These are phyloP conservation scores for Picea glauca DNA, from an alignment of 75 land plant species.

Conservation along the genomic window DNA sequence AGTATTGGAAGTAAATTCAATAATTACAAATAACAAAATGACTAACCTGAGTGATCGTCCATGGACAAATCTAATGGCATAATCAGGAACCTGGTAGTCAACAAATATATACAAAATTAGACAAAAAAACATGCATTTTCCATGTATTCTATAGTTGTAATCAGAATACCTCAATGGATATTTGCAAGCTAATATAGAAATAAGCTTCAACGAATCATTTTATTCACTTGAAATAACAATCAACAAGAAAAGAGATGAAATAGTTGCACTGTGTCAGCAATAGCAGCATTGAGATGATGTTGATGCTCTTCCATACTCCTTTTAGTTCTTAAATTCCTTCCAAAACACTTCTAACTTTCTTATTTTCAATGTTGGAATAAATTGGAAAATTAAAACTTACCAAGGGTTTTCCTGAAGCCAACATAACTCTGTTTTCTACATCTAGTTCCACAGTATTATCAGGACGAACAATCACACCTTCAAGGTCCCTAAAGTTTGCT, in stretches of 20 bases:
- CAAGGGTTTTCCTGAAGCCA: conserved; percentile 80
- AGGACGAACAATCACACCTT: conserved; percentile 55
- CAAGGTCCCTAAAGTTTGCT: conserved; percentile 79
- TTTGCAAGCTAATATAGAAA: not conserved
- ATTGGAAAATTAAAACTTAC: conserved; percentile 34
- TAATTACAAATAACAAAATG: not conserved
- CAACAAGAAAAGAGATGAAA: not conserved
- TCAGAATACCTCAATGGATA: not conserved
- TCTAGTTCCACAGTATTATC: conserved; percentile 55
- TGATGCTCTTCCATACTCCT: conserved; percentile 10
- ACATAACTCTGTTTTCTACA: conserved; percentile 34
- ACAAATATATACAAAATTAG: not conserved
- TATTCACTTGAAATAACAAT: not conserved
- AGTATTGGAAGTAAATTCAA: not conserved
- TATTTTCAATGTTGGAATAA: conserved; percentile 29
- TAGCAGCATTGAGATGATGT: not conserved
- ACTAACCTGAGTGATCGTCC: conserved; percentile 33
- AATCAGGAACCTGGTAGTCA: conserved; percentile 11
- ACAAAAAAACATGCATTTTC: not conserved
- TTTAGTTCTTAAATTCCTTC: conserved; percentile 25
- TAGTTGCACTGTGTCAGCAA: not conserved
- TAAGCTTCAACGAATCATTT: not conserved
- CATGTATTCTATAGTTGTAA: not conserved
- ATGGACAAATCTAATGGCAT: conserved; percentile 35
- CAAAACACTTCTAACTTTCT: too few relatives aligned